Evolutionary conservation across 1,284 basidiomycete species (phyloP).

Genomic region (Apiotrichum montevideense): DNA sequence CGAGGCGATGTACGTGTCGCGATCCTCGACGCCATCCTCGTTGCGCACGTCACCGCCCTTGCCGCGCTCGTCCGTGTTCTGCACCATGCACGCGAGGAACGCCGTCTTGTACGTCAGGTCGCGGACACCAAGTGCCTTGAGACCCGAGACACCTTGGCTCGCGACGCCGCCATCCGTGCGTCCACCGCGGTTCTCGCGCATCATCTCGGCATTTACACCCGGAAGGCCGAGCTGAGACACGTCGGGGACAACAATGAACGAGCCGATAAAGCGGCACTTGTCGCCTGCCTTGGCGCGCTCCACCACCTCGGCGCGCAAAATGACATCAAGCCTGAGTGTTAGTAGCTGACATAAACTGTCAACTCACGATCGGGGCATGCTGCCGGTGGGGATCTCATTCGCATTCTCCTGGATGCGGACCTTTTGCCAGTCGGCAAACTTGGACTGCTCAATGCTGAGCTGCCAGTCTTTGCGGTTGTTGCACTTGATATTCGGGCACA

Average conservation of each 20-base stretch:
- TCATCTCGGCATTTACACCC: conserved; percentile 88
- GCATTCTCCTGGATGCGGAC: conserved; percentile 98
- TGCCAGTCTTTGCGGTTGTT: conserved; percentile 88
- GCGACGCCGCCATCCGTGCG: conserved; percentile 64
- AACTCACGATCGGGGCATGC: conserved; percentile 76
- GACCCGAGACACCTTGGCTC: conserved; percentile 81
- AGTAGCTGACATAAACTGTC: not conserved
- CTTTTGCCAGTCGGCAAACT: conserved; percentile 99
- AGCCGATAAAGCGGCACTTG: conserved; percentile 96
- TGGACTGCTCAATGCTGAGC: conserved; percentile 90
- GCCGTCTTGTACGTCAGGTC: conserved; percentile 98
- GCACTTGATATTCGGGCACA: conserved; percentile 90
- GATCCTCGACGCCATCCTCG: conserved; percentile 60
- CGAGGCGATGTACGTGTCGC: conserved; percentile 72
- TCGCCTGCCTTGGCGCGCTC: conserved; percentile 98
- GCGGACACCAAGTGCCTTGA: conserved; percentile 89
- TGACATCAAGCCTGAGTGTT: conserved; percentile 73
- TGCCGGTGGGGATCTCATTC: conserved; percentile 96
- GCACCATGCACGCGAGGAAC: conserved; percentile 96
- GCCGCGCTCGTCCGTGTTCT: conserved; percentile 78
- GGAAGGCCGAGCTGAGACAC: conserved; percentile 93
- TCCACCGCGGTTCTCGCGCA: conserved; percentile 71
- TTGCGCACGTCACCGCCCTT: conserved; percentile 73
- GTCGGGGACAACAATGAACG: conserved; percentile 97
- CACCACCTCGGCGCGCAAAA: conserved; percentile 89